These are phyloP conservation scores for Phytophthora pisi DNA, from an alignment of 352 stramenopile genomes.

Conservation along the genomic window DNA sequence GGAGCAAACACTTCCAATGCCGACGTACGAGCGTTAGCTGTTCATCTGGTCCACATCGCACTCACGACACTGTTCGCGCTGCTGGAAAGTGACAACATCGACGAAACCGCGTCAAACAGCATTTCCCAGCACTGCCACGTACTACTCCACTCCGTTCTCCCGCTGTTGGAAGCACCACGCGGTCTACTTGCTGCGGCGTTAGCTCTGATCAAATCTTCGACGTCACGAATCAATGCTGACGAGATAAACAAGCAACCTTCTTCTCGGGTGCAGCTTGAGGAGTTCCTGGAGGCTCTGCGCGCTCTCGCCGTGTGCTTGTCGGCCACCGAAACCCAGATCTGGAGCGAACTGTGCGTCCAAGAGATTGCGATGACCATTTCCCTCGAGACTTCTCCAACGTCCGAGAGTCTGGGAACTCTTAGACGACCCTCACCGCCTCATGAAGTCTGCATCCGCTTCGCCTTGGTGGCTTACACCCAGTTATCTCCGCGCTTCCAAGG, in stretches of 20 bases:
- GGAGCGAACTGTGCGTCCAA: constrained; percentile 66
- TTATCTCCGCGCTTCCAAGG: constrained; percentile 59
- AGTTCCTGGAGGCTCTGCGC: constrained; percentile 25
- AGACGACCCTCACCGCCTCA: constrained; percentile 14
- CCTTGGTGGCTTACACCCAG: constrained; percentile 54
- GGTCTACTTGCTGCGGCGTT: constrained; percentile 20
- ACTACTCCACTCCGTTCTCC: constrained; percentile 52
- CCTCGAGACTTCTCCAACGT: constrained; percentile 3
- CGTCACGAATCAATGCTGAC: constrained; percentile 1
- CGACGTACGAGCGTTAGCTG: constrained; percentile 22
- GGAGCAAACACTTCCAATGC: constrained; percentile 6
- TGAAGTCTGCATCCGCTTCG: constrained; percentile 54
- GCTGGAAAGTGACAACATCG: constrained; percentile 10
- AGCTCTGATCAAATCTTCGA: constrained; percentile 20
- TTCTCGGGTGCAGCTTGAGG: not conserved
- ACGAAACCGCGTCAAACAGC: constrained; percentile 28
- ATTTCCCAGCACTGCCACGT: constrained; percentile 52
- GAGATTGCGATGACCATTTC: constrained; percentile 58
- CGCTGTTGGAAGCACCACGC: constrained; percentile 36
- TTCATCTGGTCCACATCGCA: constrained; percentile 34
- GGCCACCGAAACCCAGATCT: constrained; percentile 34
- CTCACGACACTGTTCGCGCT: constrained; percentile 32
- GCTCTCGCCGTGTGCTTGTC: constrained; percentile 42
- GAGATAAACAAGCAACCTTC: constrained; percentile 9
- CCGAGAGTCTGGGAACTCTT: constrained; percentile 10